Percentiles rank a stretch among this genome's conserved stretches.
phyloP scores from a whole-genome alignment of 2,329 filamentous ascomycete species.

The Aureobasidium vineae region DNA sequence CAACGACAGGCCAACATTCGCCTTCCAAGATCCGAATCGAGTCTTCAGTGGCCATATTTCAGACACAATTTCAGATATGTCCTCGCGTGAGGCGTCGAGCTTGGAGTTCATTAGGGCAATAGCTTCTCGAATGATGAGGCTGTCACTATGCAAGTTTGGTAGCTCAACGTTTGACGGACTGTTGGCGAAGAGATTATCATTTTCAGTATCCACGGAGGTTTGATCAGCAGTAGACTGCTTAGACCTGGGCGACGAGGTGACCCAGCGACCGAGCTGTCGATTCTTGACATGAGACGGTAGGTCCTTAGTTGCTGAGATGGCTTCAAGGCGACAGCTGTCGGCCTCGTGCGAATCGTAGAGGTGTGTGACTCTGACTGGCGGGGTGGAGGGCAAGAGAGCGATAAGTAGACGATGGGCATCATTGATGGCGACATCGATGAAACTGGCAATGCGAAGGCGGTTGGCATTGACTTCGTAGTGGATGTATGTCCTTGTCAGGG shows the following conservation, averaged over 20 bases:
- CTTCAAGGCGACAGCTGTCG: neutral
- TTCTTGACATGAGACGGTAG: neutral
- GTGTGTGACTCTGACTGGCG: neutral
- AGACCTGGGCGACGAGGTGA: neutral
- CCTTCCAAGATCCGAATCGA: neutral
- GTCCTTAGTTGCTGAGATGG: neutral
- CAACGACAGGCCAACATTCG: neutral
- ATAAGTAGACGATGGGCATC: conserved; percentile 27
- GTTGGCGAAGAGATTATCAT: neutral
- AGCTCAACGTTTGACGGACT: neutral
- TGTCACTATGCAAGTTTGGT: neutral
- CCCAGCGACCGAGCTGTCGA: neutral
- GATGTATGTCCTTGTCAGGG: conserved; percentile 22
- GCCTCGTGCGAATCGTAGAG: neutral
- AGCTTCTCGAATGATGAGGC: neutral
- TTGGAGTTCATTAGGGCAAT: neutral
- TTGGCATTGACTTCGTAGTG: neutral
- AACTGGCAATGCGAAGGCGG: conserved; percentile 25
- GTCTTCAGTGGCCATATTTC: neutral
- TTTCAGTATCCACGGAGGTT: neutral
- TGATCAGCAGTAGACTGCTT: neutral
- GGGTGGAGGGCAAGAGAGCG: neutral
- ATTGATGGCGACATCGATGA: conserved; percentile 15
- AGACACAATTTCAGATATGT: neutral
- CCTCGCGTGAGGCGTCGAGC: neutral